Percentiles rank a stretch among this genome's conserved stretches.
phyloP scores from a whole-genome alignment of 768 basidiomycete genomes.

The Ramaria sp. region DNA sequence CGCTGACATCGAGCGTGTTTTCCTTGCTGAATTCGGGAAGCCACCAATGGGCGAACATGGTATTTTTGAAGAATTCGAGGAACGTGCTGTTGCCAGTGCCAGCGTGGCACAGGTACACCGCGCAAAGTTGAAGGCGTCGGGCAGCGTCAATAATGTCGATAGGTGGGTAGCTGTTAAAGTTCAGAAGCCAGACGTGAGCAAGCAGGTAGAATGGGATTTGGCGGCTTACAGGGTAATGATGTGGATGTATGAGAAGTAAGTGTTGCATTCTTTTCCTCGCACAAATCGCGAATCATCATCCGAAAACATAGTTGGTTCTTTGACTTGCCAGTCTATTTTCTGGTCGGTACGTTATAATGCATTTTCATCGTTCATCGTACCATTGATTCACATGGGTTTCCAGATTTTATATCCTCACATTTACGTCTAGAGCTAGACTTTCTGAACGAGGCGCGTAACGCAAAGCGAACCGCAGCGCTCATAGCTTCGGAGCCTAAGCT shows the following conservation, averaged over 20 bases:
- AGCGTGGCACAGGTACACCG: conserved; percentile 89
- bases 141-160: conserved; percentile 17
- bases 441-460: conserved; percentile 66
- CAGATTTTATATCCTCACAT: conserved; percentile 68
- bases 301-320: conserved; percentile 56
- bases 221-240: conserved; percentile 32
- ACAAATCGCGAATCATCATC: not conserved
- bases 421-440: conserved; percentile 81
- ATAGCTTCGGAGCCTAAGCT: conserved; percentile 64
- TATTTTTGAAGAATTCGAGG: conserved; percentile 71
- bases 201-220: conserved; percentile 81
- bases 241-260: conserved; percentile 20
- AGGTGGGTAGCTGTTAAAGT: conserved; percentile 90
- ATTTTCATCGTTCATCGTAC: not conserved
- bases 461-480: conserved; percentile 53
- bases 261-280: conserved; percentile 13
- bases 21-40: conserved; percentile 55
- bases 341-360: conserved; percentile 42
- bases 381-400: conserved; percentile 15
- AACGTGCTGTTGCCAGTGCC: conserved; percentile 71
- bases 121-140: conserved; percentile 40
- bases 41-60: conserved; percentile 57
- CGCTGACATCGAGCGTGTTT: conserved; percentile 53
- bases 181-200: conserved; percentile 81
- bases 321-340: conserved; percentile 75